These are phyloP conservation scores for Russula sp. DNA, from an alignment of 768 basidiomycete genomes.

Conservation along the genomic window DNA sequence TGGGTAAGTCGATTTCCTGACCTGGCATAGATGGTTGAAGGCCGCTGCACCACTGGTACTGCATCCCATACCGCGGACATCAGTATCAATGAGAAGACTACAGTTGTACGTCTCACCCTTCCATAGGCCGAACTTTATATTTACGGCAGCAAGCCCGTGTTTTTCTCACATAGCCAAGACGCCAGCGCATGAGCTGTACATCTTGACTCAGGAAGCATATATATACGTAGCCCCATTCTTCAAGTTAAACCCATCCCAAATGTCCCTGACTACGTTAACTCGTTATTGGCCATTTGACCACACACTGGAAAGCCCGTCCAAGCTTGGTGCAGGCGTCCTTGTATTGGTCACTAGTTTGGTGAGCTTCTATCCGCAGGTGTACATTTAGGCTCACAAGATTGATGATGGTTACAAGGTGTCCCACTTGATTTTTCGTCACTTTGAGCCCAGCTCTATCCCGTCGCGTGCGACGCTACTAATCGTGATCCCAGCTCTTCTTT, in stretches of 20 bases:
- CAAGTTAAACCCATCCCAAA: conserved; percentile 37
- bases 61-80: background rate
- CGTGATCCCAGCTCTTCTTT: conserved; percentile 15
- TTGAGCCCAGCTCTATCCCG: conserved; percentile 4
- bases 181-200: conserved; percentile 2
- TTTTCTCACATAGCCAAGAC: too few relatives aligned
- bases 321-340: background rate
- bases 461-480: conserved; percentile 4
- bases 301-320: background rate
- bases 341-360: conserved; percentile 12
- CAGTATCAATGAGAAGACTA: too few relatives aligned
- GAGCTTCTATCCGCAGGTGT: background rate
- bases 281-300: background rate
- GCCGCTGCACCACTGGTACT: too few relatives aligned
- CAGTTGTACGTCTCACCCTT: too few relatives aligned
- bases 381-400: background rate
- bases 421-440: conserved; percentile 10
- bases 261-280: background rate
- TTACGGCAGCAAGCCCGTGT: too few relatives aligned
- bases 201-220: background rate
- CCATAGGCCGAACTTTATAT: too few relatives aligned
- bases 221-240: background rate
- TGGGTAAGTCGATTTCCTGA: too few relatives aligned
- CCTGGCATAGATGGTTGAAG: too few relatives aligned
- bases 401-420: background rate